Evolutionary conservation across 768 basidiomycete species (phyloP), one percentile per base, ranked within the genome.

Genomic region (Hysterangium stoloniferum): DNA sequence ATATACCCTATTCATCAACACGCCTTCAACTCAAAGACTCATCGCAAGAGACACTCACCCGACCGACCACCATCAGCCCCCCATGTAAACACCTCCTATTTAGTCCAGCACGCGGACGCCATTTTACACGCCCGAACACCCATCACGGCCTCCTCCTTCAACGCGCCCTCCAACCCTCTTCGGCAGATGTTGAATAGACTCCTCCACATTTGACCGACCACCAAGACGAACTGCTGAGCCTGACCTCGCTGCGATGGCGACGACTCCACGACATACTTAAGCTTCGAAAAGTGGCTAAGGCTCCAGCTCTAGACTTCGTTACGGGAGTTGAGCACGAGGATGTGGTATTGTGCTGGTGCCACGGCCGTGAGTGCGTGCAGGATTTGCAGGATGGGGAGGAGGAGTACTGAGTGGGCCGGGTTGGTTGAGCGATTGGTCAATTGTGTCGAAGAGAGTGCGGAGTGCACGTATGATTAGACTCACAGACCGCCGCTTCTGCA

Each of bases 251-350:
- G 49, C 43, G 52, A 22, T 42, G 52, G 20, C 1, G 68, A 62
- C 1, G 68, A 57, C 54, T 97, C 91, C 3, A 95, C 72, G 2
- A 78, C 68, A 57, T 96, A 96, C 9, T 95, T 94, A 4, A 96
- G 75, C 60, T 97, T 93, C 4, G 79, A 71, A 63, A 93, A 95
- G 12, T 91, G 78, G 57, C 93, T 94, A 22, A 90, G 66, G 12
- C 91, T 96, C 89, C 93, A 98, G 20, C 83, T 91, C 33, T 84
- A 77, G 3, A 97, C 79, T 59, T 93, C 89, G 4, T 95, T 93
- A 0, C 74, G 62, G 22, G 71, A 77, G 0, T 91, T 94, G 25
- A 98, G 69, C 1, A 80, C 86, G 25, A 98, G 77, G 0, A 94
- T 94, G 62, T 98, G 96, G 59, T 99, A 96, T 63, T 95, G 95